A percentile compares a stretch with the other conserved stretches of the same genome.
Conservation (phyloP, 1,284 basidiomycete genomes). For the Cutaneotrichosporon sp. region DNA sequence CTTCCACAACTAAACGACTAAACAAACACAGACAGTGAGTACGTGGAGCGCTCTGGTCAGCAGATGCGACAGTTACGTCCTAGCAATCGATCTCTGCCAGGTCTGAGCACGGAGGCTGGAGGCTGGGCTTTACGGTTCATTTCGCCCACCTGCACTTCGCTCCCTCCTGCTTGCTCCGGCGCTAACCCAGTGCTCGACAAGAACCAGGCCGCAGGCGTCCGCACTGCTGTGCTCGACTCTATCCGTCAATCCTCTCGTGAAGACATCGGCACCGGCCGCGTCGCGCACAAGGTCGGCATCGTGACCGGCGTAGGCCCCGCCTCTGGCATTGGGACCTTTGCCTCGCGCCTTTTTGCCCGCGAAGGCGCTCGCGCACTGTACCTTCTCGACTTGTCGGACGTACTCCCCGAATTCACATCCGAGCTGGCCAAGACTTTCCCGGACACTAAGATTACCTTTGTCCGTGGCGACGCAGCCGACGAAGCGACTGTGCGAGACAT, state of each 20-base stretch:
- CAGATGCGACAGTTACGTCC: no score
- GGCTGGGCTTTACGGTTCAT: no score
- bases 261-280: slow-evolving; percentile 48
- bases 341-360: slow-evolving; percentile 11
- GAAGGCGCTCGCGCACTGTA: slow-evolving; percentile 80
- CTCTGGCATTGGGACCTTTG: slow-evolving; percentile 67
- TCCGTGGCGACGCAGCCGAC: slow-evolving; percentile 79
- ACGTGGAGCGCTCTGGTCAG: no score
- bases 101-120: no score
- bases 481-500: slow-evolving; percentile 66
- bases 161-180: not conserved
- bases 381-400: slow-evolving; percentile 70
- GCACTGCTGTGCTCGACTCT: slow-evolving; percentile 8
- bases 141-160: not conserved
- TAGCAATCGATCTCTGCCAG: no score
- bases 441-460: slow-evolving; percentile 65
- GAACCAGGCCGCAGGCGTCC: slow-evolving; percentile 6
- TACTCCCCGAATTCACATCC: slow-evolving; percentile 69
- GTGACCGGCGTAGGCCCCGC: slow-evolving; percentile 84
- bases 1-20: no score
- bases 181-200: slow-evolving; percentile 13
- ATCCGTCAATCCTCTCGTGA: slow-evolving; percentile 10
- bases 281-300: slow-evolving; percentile 81
- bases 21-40: no score
- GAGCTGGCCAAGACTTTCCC: slow-evolving; percentile 69